These are phyloP conservation scores for Telopea speciosissima DNA, from an alignment of 177 flowering plant species.

Conservation along the genomic window DNA sequence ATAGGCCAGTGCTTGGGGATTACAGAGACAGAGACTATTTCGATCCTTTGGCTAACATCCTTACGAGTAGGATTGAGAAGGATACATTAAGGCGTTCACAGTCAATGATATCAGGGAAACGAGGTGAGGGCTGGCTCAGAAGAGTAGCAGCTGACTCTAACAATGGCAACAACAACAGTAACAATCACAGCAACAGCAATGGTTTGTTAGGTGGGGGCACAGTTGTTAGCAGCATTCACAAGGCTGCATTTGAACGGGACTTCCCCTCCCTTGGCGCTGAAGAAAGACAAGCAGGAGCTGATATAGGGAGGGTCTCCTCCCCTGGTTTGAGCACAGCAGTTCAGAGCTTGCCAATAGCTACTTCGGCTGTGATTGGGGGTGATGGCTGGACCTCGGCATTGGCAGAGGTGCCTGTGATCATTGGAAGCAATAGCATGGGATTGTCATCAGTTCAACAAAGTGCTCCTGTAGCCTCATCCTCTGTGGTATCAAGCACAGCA, in stretches of 20 bases:
- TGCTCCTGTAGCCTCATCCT: constrained; percentile 18
- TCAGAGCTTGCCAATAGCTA: constrained; percentile 58
- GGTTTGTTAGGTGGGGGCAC: constrained; percentile 32
- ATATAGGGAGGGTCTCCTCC: constrained; percentile 57
- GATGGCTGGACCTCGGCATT: constrained; percentile 91
- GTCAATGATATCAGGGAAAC: constrained; percentile 54
- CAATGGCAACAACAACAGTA: constrained; percentile 20
- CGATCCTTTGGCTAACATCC: constrained; percentile 32
- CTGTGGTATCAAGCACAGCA: constrained; percentile 27
- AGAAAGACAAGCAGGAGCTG: constrained; percentile 45
- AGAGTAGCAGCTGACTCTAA: constrained; percentile 25
- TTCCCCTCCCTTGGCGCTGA: constrained; percentile 78
- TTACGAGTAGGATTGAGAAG: constrained; percentile 37
- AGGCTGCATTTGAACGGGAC: constrained; percentile 62
- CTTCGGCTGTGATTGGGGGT: constrained; percentile 47
- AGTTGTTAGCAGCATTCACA: constrained; percentile 29
- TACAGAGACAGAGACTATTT: constrained; percentile 40
- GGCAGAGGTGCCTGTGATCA: constrained; percentile 60
- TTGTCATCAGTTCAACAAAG: constrained; percentile 34
- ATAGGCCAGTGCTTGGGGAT: constrained; percentile 34
- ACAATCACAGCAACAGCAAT: constrained; percentile 29
- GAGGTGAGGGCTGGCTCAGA: constrained; percentile 40
- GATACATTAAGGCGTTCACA: constrained; percentile 54
- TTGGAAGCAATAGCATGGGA: constrained; percentile 32
- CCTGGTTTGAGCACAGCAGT: constrained; percentile 51